Base-by-base conservation (phyloP, 257 asterid species). In the Petrea volubilis region DNA sequence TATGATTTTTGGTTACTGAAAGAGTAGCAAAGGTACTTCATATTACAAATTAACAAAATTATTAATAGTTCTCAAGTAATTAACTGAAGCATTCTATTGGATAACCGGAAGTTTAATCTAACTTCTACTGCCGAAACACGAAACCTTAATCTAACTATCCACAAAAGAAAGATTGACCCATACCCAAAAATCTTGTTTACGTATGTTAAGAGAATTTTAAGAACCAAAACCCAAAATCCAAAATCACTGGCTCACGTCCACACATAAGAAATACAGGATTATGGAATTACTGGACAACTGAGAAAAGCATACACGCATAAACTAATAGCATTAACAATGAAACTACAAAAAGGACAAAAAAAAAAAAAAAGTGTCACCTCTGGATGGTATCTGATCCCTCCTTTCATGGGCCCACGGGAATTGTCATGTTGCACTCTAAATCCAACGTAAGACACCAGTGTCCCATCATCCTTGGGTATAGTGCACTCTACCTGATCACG, bases 391-490 rank as follows among this genome's bases (percentile, higher is more conserved):
- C 96, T 81, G 78, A 87, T 90, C 60, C 96, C 96, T 63, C 96
- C 96, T 77, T 90, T 90, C 96, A 90, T 90, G 17, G 91, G 95
- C 9, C 96, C 96, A 17, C 96, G 82, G 52, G 95, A 77, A 74
- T 90, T 90, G 77, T 90, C 96, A 70, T 90, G 96, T 31, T 90
- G 93, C 33, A 90, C 95, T 51, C 96, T 84, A 46, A 87, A 90
- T 71, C 96, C 96, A 70, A 90, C 77, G 64, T 66, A 90, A 7
- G 95, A 85, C 50, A 57, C 92, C 78, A 90, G 77, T 2, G 84
- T 84, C 33, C 96, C 95, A 81, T 90, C 95, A 71, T 90, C 96
- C 76, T 79, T 87, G 0, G 96, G 96, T 43, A 90, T 82, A 2
- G 95, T 90, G 67, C 96, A 90, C 50, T 90, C 96, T 76, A 90